Conservation (phyloP, 257 asterid genomes). For the Anisodus acutangulus region DNA sequence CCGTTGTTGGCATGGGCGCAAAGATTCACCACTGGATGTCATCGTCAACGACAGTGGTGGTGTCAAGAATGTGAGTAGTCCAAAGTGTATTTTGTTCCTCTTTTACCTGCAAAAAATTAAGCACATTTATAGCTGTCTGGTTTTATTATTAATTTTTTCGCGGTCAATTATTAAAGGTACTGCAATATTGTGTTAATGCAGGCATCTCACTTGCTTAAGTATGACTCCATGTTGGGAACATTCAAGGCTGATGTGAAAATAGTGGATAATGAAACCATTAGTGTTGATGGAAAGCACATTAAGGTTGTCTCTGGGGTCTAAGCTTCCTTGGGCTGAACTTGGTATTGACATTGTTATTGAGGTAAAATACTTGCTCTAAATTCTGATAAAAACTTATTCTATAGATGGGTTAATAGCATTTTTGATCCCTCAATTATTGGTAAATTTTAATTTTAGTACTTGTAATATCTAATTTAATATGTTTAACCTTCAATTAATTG, state of each 20-base stretch:
- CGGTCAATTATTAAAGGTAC: not conserved
- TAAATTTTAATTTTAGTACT: not conserved
- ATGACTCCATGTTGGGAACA: slow-evolving; percentile 90
- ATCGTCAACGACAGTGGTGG: slow-evolving; percentile 90
- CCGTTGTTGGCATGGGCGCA: slow-evolving; percentile 95
- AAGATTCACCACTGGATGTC: slow-evolving; percentile 88
- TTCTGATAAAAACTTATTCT: not conserved
- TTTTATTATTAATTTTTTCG: not conserved
- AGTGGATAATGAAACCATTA: slow-evolving; percentile 77
- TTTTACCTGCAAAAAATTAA: not conserved
- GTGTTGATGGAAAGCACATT: slow-evolving; percentile 82
- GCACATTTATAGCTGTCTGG: not conserved
- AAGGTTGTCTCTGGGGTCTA: slow-evolving; percentile 86
- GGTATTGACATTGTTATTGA: slow-evolving; percentile 94
- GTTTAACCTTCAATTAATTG: not conserved
- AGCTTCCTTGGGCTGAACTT: slow-evolving; percentile 93
- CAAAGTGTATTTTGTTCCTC: not conserved
- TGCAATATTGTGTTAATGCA: slow-evolving; percentile 36
- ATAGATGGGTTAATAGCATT: not conserved
- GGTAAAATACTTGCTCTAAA: slow-evolving; percentile 40
- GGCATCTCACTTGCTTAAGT: slow-evolving; percentile 93
- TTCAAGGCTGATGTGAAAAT: slow-evolving; percentile 88
- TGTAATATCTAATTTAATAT: not conserved
- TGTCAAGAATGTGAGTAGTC: slow-evolving; percentile 76
- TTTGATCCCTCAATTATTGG: not conserved